phyloP scores from a whole-genome alignment of 106 monocot species.

The Ottelia alismoides region DNA sequence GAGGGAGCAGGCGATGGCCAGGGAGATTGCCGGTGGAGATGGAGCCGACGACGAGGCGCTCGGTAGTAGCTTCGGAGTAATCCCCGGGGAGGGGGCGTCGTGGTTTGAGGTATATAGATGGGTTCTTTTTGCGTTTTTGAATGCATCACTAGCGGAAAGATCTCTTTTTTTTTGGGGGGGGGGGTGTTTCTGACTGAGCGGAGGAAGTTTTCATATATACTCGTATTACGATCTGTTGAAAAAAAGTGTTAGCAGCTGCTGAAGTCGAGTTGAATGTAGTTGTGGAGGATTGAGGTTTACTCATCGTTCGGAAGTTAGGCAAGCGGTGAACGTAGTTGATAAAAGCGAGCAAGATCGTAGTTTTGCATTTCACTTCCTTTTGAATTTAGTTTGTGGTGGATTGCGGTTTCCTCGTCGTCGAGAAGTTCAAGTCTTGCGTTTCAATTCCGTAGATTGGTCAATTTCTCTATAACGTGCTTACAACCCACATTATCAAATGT shows the following conservation, averaged over 20 bases:
- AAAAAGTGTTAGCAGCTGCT: neutral
- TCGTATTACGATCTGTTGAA: neutral
- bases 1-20: neutral
- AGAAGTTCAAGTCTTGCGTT: too few species aligned
- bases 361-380: too few species aligned
- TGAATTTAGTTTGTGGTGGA: too few species aligned
- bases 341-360: too few species aligned
- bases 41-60: neutral
- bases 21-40: constrained; percentile 9
- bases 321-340: too few species aligned
- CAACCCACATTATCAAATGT: neutral
- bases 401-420: too few species aligned
- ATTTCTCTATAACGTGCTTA: neutral
- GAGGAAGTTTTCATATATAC: neutral
- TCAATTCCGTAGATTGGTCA: neutral
- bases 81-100: neutral
- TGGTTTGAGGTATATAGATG: neutral
- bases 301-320: too few species aligned
- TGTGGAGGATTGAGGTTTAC: too few species aligned
- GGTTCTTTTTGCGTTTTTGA: neutral
- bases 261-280: too few species aligned
- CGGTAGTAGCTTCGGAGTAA: neutral
- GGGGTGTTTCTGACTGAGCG: neutral
- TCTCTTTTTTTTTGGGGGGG: neutral
- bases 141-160: neutral